Evolutionary conservation across 345 rosid species (phyloP), one percentile per base, ranked within the genome.

Genomic region (Corchorus olitorius): DNA sequence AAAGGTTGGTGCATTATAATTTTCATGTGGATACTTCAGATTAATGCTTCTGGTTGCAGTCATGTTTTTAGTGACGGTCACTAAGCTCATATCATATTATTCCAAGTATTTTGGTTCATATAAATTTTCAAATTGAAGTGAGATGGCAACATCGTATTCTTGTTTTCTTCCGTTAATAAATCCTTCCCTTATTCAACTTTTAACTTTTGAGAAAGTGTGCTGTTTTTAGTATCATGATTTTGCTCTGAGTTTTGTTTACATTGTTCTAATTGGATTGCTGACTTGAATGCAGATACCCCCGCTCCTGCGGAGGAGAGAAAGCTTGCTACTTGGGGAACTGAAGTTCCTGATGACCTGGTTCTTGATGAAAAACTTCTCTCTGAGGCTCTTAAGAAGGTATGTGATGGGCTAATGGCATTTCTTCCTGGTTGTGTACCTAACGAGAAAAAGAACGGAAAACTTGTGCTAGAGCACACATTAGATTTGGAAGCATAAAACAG

Each of bases 321-420:
- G 75, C 77, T 82, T 15, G 89, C 86, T 10, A 83, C 87, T 8
- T 89, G 94, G 94, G 92, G 92, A 76, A 83, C 87, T 33, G 90
- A 88, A 41, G 76, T 79, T 3, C 80, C 88, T 1, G 86, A 84
- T 52, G 84, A 78, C 79, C 49, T 88, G 80, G 82, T 83, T 77
- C 75, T 89, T 69, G 91, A 91, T 76, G 78, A 79, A 16, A 77
- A 89, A 64, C 67, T 77, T 53, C 85, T 89, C 34, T 83, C 76
- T 0, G 79, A 86, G 71, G 86, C 91, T 10, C 85, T 86, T 2
- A 84, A 79, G 84, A 91, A 88, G 89, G 94, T 90, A 49, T 54
- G 13, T 27, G 8, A 64, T 66, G 65, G 58, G 12, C 50, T 5
- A 13, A 65, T 16, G 17, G 27, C 27, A 68, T 5, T 27, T 48